Conservation (phyloP, 345 rosid species). For the Populus euphratica region DNA sequence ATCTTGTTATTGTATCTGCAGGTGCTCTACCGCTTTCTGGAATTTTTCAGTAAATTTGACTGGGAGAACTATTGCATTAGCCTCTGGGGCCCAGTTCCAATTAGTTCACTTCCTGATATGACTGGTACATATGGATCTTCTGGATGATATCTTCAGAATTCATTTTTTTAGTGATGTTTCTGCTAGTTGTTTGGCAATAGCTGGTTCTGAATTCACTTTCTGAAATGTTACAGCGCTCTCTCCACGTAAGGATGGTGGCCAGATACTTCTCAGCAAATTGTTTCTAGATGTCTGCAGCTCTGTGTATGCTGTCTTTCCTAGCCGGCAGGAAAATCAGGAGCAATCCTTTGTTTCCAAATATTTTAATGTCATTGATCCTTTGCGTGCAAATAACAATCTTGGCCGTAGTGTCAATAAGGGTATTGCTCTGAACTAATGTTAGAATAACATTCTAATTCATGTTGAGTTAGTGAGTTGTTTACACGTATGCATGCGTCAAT, state of each 20-base stretch:
- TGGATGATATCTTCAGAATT: background rate
- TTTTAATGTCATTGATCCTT: constrained; percentile 90
- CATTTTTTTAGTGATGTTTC: background rate
- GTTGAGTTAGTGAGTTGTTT: background rate
- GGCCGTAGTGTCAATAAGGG: constrained; percentile 99
- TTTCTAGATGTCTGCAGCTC: constrained; percentile 67
- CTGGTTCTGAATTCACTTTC: constrained; percentile 1
- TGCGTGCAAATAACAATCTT: constrained; percentile 87
- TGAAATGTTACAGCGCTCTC: constrained; percentile 54
- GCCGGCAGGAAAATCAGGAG: constrained; percentile 63
- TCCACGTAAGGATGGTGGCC: constrained; percentile 70
- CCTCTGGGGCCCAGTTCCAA: constrained; percentile 88
- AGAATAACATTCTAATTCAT: background rate
- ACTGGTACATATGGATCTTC: constrained; percentile 42
- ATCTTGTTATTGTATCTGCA: constrained; percentile 28
- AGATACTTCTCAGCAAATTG: constrained; percentile 44
- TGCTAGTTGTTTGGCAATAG: background rate
- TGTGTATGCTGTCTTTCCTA: constrained; percentile 56
- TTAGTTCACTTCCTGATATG: constrained; percentile 65
- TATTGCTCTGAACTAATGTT: constrained; percentile 20
- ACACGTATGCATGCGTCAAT: background rate
- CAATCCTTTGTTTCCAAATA: constrained; percentile 72
- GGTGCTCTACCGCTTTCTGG: constrained; percentile 93
- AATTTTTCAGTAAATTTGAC: constrained; percentile 93
- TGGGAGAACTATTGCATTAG: constrained; percentile 92